Evolutionary conservation across 163 green algal species (phyloP).

Genomic region (Coccomyxa subellipsoidea): DNA sequence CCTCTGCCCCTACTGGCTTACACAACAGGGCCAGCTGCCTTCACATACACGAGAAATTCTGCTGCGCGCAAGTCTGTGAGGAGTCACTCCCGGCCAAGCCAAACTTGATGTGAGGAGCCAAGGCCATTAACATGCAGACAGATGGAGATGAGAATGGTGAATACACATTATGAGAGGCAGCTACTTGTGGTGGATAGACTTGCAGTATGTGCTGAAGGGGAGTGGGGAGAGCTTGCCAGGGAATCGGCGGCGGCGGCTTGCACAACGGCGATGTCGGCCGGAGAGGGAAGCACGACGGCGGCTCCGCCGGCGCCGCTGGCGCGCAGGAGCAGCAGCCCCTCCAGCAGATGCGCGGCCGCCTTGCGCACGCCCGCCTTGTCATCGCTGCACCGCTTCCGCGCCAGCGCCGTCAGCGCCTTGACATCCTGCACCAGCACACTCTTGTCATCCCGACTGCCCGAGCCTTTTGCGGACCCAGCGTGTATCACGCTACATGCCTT

Average conservation of each 20-base stretch:
- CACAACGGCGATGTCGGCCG: constrained; percentile 55
- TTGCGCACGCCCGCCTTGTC: constrained; percentile 70
- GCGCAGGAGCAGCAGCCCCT: constrained; percentile 45
- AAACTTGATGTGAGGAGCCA: no score
- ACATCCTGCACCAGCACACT: constrained; percentile 42
- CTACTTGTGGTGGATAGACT: no score
- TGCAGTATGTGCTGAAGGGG: neutral
- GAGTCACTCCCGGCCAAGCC: no score
- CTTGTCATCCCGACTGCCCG: neutral
- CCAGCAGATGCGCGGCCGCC: constrained; percentile 59
- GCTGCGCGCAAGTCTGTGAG: no score
- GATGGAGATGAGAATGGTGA: no score
- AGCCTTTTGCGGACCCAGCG: neutral
- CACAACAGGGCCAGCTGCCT: no score
- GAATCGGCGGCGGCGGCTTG: constrained; percentile 58
- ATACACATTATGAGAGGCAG: neutral
- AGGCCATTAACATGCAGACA: no score
- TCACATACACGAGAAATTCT: no score
- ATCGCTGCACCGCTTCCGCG: constrained; percentile 54
- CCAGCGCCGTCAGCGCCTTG: constrained; percentile 37
- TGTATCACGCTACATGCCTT: no score
- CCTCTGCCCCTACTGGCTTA: no score
- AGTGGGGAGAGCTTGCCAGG: constrained; percentile 39
- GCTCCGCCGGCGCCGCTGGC: neutral
- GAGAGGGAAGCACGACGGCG: neutral